Base-by-base conservation (phyloP, 1,284 basidiomycete genomes). In the Hypsizygus ulmarius region DNA sequence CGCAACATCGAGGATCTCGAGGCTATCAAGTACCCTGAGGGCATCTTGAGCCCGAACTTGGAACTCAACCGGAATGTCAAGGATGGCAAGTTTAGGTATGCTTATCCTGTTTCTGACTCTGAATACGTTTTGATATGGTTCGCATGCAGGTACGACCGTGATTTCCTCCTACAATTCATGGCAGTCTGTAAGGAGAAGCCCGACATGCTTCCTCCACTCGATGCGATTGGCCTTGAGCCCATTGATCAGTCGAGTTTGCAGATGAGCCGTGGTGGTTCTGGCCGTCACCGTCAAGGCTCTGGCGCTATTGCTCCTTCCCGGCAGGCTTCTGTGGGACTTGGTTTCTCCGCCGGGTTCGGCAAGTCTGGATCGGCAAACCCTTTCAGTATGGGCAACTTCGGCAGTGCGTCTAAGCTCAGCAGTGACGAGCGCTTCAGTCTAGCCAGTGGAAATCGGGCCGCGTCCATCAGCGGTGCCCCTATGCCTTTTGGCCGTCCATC, bases 101-200 rank as follows among this genome's bases (percentile, higher is more conserved):
- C 28, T 5, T 25, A 2, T 18, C 15, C 62, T 58, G 14, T 33
- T 49, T 49, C 15, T 43, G 12, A 41, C 16, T 35, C 27, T 16
- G 29, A 10, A 11, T 40, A 4, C 28, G 6, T 21, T 33, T 35
- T 11, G 14, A 39, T 44, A n/a, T 11, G 52, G 3, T 3, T 12
- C 18, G 6, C 28, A 12, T 12, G 6, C 45, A 90, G 95, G 60
- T 99, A 99, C 68, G 94, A 98, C 69, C 93, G 96, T 41, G 93
- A 96, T 37, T 99, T 99, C 82, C 78, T 99, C 27, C 71, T 99
- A 55, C 97, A 99, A 65, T 99, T 99, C 74, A 97, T 97, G 93
- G 74, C 75, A 33, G 74, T 97, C 48, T 99, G 94, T 77, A 91
- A 87, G 68, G 95, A 97, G 69, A 96, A 94, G 70, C 96, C 97